Conservation (phyloP, 768 basidiomycete species). For the Psilocybe azurescens region DNA sequence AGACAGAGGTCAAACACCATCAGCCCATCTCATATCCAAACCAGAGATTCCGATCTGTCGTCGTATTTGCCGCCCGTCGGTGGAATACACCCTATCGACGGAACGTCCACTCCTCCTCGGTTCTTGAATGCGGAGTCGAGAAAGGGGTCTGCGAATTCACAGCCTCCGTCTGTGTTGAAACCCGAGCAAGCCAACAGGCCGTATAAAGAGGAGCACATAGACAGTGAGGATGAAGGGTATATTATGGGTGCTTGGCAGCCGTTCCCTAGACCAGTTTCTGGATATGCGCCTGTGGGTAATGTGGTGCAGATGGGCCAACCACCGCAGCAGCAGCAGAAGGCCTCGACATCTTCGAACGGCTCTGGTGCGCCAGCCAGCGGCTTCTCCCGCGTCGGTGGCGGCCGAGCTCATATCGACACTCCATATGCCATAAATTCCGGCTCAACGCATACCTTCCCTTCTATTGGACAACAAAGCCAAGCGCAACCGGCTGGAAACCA, state of each 20-base stretch:
- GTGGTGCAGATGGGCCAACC: slow-evolving; percentile 8
- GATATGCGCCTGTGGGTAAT: slow-evolving; percentile 53
- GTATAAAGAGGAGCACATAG: slow-evolving; percentile 61
- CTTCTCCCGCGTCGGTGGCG: slow-evolving; percentile 88
- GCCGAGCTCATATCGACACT: slow-evolving; percentile 81
- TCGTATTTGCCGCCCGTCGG: slow-evolving; percentile 55
- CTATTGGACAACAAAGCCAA: slow-evolving; percentile 52
- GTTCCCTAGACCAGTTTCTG: slow-evolving; percentile 52
- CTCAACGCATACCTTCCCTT: slow-evolving; percentile 72
- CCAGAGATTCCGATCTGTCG: slow-evolving; percentile 50
- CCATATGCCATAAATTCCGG: slow-evolving; percentile 76
- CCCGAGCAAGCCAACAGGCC: slow-evolving; percentile 82
- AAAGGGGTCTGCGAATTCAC: slow-evolving; percentile 59
- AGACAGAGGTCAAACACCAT: slow-evolving; percentile 17
- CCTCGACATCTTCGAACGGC: slow-evolving; percentile 13
- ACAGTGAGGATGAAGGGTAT: slow-evolving; percentile 82
- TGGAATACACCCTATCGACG: slow-evolving; percentile 31
- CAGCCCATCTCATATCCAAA: slow-evolving; percentile 17
- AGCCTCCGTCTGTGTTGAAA: slow-evolving; percentile 71
- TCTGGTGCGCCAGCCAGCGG: slow-evolving; percentile 41
- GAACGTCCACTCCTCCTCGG: slow-evolving; percentile 36
- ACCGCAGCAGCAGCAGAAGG: slow-evolving; percentile 19
- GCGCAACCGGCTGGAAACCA: slow-evolving; percentile 20
- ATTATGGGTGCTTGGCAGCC: slow-evolving; percentile 97
- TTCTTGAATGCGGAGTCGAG: slow-evolving; percentile 43